A percentile compares a stretch with the other conserved stretches of the same genome.
Conservation (phyloP, 306 rosid genomes). For the Glycine tomentella region DNA sequence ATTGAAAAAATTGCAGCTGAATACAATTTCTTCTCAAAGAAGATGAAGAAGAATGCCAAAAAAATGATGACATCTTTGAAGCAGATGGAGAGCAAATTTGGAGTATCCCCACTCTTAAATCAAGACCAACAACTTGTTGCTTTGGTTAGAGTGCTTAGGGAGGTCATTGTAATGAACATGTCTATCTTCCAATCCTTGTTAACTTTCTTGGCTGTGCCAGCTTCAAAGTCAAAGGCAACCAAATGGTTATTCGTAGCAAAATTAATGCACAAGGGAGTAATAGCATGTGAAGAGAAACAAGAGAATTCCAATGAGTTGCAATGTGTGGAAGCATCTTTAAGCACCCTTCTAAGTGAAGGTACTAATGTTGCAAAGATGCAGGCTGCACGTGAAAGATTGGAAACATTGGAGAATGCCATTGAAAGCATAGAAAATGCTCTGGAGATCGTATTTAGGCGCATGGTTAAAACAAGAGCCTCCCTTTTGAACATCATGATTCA, state of each 20-base stretch:
- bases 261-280: too few relatives aligned
- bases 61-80: conserved; percentile 53
- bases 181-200: conserved; percentile 57
- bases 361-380: conserved; percentile 48
- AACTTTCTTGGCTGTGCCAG: conserved; percentile 47
- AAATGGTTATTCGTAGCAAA: conserved; percentile 45
- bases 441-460: conserved; percentile 60
- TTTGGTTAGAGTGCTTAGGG: conserved; percentile 50
- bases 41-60: conserved; percentile 64
- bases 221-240: conserved; percentile 46
- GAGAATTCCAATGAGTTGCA: conserved; percentile 19
- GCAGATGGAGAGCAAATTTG: conserved; percentile 54
- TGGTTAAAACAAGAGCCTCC: conserved; percentile 68
- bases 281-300: background rate
- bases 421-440: conserved; percentile 65
- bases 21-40: conserved; percentile 57
- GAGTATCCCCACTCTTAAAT: conserved; percentile 23
- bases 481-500: conserved; percentile 72
- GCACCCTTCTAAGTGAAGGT: conserved; percentile 9
- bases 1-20: conserved; percentile 51
- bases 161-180: conserved; percentile 48
- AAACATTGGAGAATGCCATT: conserved; percentile 60
- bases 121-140: conserved; percentile 47
- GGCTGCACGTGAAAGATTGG: conserved; percentile 44
- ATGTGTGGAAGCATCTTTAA: conserved; percentile 28